These are phyloP conservation scores for Panaeolus cyanescens DNA, from an alignment of 768 basidiomycete species.

Conservation along the genomic window DNA sequence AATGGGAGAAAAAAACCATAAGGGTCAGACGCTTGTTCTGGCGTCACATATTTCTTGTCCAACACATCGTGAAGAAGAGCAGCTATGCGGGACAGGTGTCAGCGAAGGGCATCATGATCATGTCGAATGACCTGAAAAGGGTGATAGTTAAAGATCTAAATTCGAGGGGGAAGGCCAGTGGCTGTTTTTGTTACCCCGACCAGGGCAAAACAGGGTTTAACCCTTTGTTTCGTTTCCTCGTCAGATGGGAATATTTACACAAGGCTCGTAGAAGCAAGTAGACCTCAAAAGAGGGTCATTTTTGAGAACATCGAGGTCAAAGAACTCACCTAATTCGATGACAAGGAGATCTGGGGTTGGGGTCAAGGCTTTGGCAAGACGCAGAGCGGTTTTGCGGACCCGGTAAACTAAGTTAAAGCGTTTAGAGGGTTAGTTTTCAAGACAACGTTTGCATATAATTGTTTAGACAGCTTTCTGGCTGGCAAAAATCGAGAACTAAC, in stretches of 20 bases:
- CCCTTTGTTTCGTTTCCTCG: constrained; percentile 5
- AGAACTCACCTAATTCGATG: constrained; percentile 64
- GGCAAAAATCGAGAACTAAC: too few species aligned
- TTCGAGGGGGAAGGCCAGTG: not conserved
- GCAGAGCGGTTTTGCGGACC: constrained; percentile 76
- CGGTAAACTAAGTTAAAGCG: constrained; percentile 63
- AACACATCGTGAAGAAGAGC: constrained; percentile 89
- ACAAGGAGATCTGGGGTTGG: constrained; percentile 67
- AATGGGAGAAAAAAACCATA: constrained; percentile 69
- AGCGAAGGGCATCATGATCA: not conserved
- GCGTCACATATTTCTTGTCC: constrained; percentile 81
- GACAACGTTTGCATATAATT: not conserved
- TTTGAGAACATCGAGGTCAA: not conserved
- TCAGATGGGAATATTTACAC: constrained; percentile 8
- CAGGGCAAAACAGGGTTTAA: not conserved
- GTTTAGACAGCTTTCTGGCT: not conserved
- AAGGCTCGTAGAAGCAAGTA: not conserved
- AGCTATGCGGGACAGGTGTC: constrained; percentile 36
- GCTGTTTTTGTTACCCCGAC: not conserved
- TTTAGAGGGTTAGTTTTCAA: constrained; percentile 5
- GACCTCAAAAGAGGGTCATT: not conserved
- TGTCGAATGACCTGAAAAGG: not conserved
- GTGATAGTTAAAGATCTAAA: not conserved
- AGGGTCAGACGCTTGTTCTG: constrained; percentile 57
- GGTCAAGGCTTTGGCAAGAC: constrained; percentile 55